These are phyloP conservation scores for Starmerella riodocensis DNA, from an alignment of 805 yeast genomes.

Conservation along the genomic window DNA sequence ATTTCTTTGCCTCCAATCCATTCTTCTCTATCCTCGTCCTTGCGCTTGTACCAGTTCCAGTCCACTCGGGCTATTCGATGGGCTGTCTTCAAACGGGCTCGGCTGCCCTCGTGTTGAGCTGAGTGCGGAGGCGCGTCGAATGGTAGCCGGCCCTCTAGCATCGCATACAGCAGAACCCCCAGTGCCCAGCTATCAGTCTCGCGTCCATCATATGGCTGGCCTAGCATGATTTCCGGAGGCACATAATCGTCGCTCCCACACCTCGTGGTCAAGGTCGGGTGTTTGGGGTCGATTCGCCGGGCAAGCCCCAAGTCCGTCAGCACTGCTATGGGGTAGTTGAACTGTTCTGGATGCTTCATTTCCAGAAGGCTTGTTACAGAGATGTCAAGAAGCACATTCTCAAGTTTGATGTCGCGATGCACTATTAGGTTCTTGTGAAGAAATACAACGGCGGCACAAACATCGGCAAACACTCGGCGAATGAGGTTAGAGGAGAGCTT, in stretches of 20 bases:
- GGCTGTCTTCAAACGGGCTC: slow-evolving; percentile 45
- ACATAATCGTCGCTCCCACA: slow-evolving; percentile 97
- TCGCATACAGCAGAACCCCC: slow-evolving; percentile 78
- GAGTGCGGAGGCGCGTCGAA: slow-evolving; percentile 62
- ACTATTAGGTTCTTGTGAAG: slow-evolving; percentile 57
- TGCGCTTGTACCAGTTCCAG: slow-evolving; percentile 67
- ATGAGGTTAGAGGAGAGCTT: slow-evolving; percentile 38
- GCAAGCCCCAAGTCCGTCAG: slow-evolving; percentile 86
- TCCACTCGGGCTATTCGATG: slow-evolving; percentile 86
- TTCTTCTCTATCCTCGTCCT: slow-evolving; percentile 28
- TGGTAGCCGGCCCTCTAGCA: slow-evolving; percentile 78
- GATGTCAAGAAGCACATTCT: slow-evolving; percentile 47
- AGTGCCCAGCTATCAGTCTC: slow-evolving; percentile 90
- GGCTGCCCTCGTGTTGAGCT: slow-evolving; percentile 23
- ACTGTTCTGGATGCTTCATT: slow-evolving; percentile 12
- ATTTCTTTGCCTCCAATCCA: slow-evolving; percentile 39
- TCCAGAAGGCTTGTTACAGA: slow-evolving; percentile 28
- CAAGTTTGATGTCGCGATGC: slow-evolving; percentile 86
- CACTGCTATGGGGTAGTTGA: slow-evolving; percentile 34
- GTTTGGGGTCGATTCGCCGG: slow-evolving; percentile 45
- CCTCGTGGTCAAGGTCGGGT: slow-evolving; percentile 63
- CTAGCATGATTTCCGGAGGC: slow-evolving; percentile 85
- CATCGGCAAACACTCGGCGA: slow-evolving; percentile 54
- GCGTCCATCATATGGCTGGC: slow-evolving; percentile 80
- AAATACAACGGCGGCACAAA: slow-evolving; percentile 54